Percentiles rank a stretch among this genome's conserved stretches.
phyloP scores from a whole-genome alignment of 2,329 filamentous ascomycete genomes.

The Lojkania enalia region DNA sequence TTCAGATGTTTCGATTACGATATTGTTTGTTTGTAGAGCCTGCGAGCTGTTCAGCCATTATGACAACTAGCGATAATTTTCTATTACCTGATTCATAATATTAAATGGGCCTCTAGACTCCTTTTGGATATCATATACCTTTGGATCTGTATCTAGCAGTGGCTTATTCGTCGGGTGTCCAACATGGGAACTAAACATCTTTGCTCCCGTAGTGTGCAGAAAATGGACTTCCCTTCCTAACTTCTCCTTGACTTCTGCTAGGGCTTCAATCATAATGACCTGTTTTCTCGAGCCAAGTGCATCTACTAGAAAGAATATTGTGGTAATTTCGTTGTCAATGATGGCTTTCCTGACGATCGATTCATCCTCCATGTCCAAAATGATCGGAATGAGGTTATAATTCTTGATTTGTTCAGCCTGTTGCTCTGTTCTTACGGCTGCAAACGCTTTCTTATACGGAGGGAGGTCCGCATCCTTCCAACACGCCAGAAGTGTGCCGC shows the following conservation, averaged over 20 bases:
- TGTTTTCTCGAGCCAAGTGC: constrained; percentile 40
- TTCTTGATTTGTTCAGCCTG: constrained; percentile 52
- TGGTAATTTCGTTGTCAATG: constrained; percentile 49
- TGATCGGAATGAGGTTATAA: constrained; percentile 50
- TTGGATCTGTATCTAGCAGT: constrained; percentile 50
- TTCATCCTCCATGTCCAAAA: constrained; percentile 46
- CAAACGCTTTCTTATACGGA: constrained; percentile 50
- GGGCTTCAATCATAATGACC: constrained; percentile 50
- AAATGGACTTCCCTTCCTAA: constrained; percentile 54
- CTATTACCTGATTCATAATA: background rate
- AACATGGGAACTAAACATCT: constrained; percentile 55
- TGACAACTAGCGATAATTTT: background rate
- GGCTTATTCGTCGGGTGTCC: constrained; percentile 48
- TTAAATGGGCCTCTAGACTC: constrained; percentile 2
- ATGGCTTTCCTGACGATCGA: constrained; percentile 43
- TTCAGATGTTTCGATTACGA: constrained; percentile 50
- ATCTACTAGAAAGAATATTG: constrained; percentile 56
- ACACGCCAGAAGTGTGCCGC: constrained; percentile 53
- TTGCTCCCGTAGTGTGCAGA: constrained; percentile 57
- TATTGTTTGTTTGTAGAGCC: constrained; percentile 49
- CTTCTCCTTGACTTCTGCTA: constrained; percentile 49
- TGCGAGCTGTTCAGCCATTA: constrained; percentile 14
- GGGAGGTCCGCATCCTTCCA: constrained; percentile 45
- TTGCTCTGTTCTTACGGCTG: constrained; percentile 51
- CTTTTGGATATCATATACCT: constrained; percentile 52